Percentiles rank a stretch among this genome's conserved stretches.
Evolutionary conservation across 352 stramenopile genomes (phyloP).

Genomic region (Phytophthora cryptogea): DNA sequence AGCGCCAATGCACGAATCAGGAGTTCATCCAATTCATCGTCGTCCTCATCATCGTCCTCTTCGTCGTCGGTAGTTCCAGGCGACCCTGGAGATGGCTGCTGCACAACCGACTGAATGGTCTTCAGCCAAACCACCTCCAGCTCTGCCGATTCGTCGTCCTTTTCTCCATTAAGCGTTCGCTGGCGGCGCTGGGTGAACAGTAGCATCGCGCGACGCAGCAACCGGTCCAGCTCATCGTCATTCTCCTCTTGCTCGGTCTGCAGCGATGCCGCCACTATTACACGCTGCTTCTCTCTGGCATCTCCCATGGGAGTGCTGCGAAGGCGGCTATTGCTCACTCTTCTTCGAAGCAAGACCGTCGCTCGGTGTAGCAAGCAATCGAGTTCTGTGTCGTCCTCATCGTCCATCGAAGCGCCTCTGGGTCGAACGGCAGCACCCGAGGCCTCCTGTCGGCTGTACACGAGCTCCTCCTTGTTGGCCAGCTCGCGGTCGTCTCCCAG

Average conservation of each 20-base stretch:
- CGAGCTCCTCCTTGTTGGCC: neutral
- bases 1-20: constrained; percentile 1
- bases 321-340: neutral
- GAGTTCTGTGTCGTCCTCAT: constrained; percentile 15
- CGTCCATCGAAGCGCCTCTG: neutral
- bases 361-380: constrained; percentile 8
- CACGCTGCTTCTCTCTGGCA: neutral
- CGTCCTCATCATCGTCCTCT: constrained; percentile 4
- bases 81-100: neutral
- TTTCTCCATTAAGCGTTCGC: neutral
- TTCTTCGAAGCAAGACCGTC: constrained; percentile 5
- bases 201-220: constrained; percentile 4
- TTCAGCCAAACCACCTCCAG: constrained; percentile 8
- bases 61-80: constrained; percentile 1
- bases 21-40: constrained; percentile 9
- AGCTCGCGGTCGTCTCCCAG: constrained; percentile 2
- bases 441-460: neutral
- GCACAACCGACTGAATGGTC: neutral
- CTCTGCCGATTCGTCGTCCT: neutral
- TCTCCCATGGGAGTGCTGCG: neutral
- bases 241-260: constrained; percentile 1
- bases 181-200: constrained; percentile 5
- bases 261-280: too few relatives aligned
- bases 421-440: neutral
- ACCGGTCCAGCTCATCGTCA: constrained; percentile 10